Base-by-base conservation (phyloP, 1,284 basidiomycete genomes). In the Heterobasidion occidentale region DNA sequence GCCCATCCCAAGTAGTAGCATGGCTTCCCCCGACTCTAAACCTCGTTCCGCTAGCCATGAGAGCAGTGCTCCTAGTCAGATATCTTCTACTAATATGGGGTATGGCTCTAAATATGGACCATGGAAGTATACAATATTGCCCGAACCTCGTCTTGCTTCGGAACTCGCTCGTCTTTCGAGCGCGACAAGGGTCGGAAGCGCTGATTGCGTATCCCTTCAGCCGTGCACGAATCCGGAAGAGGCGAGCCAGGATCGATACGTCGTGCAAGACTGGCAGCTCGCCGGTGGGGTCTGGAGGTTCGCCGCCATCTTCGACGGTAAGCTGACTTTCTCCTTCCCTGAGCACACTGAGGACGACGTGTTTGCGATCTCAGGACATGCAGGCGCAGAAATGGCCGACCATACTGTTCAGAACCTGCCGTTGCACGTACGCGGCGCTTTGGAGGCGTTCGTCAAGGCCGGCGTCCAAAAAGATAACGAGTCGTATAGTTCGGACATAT, bases 281-380 rank as follows among this genome's bases (percentile, higher is more conserved):
- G 20, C 55, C 3, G 61, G 57, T 7, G 63, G 61, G 4, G 53
- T 20, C 4, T 71, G 70, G 70, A 58, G 54, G 3, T 66, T 71
- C 46, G 59, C 62, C 8, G 70, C 64, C 5, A 62, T 71, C 19
- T 70, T 69, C 57, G 70, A 71, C 47, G 70, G 70, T 65, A 38
- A 58, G 61, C 55, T 2, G 12, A 44, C 7, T 51, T 15, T 42
- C 6, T 35, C 17, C 14, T 20, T 52, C 46, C 19, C 14, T 9
- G 9, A 36, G 12, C 33, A 36, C 20, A 17, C 33, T 11, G 19
- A 9, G 11, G 11, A 11, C 17, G 12, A 14, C 36, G 38, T 27
- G 9, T 36, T 20, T 14, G 38, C 33, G n/a, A 19, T 27, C 46
- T 14, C 58, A 68, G 67, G 67, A 17, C 69, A 71, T 44, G 69